Percentiles rank a stretch among this genome's conserved stretches.
These are phyloP conservation scores for Podospora pseudocomata DNA, from an alignment of 495 filamentous ascomycete species.

Conservation along the genomic window DNA sequence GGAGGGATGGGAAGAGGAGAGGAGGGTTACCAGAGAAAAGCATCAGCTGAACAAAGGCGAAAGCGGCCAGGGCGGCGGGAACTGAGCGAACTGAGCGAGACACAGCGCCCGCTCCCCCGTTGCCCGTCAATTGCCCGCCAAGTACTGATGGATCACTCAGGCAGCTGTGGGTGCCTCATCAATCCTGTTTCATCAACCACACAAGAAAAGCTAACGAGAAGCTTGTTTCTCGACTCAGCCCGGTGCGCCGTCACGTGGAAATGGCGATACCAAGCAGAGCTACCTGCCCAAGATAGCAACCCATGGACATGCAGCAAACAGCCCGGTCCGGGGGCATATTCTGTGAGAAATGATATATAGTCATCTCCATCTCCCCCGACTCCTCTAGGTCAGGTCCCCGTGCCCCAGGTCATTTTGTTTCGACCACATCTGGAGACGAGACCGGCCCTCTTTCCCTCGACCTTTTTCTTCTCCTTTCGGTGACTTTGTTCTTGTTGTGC, in stretches of 20 bases:
- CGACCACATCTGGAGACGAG: not conserved
- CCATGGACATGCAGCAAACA: not conserved
- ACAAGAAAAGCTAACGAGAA: slow-evolving; percentile 1
- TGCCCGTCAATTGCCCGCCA: slow-evolving; percentile 2
- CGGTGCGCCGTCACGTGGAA: not conserved
- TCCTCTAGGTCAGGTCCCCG: too few species aligned
- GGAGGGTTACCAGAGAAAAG: not conserved
- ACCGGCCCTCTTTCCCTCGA: not conserved
- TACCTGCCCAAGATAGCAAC: not conserved
- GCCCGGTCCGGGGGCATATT: not conserved
- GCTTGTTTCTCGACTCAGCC: not conserved
- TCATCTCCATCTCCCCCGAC: not conserved
- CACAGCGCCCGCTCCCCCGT: not conserved
- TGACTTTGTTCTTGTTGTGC: not conserved
- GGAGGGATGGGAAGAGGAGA: too few species aligned
- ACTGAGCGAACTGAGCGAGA: not conserved
- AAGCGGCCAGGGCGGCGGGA: not conserved
- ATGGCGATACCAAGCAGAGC: not conserved
- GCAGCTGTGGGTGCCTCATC: not conserved
- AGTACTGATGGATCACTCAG: not conserved
- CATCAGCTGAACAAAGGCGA: slow-evolving; percentile 1
- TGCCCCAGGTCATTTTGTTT: not conserved
- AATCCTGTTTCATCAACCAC: slow-evolving; percentile 3
- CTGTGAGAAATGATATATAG: not conserved
- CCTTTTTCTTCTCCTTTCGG: not conserved